Evolutionary conservation across 768 basidiomycete species (phyloP), one percentile per base, ranked within the genome.

Genomic region (Neoboletus magnificus): DNA sequence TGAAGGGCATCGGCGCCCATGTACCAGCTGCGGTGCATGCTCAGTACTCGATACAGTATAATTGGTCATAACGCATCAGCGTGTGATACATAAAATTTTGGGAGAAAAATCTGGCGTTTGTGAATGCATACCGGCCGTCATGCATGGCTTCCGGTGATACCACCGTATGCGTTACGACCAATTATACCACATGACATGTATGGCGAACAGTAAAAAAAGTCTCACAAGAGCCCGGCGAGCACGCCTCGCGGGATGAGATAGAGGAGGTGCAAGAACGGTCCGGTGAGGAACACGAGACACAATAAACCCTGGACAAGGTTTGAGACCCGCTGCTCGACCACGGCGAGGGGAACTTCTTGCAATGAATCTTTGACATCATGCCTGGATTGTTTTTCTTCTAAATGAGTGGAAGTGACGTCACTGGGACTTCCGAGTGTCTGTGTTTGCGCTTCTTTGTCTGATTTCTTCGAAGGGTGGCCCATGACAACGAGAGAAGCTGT

Each of bases 321-420:
- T 9, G 92, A 95, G 12, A 92, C 84, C n/a, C 94, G 80, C 71
- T 97, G 94, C 67, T 98, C 94, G 5, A 97, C 89, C 1, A 97
- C 89, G 0, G 82, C 81, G 9, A 90, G 60, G 2, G 88, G 86
- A 0, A 83, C 76, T 64, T 87, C 85, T 42, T 63, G 72, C 32
- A 7, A 37, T 1, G 61, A 20, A 54, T 29, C n/a, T n/a, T n/a
- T 10, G 5, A 15, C 30, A 58, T 18, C 64, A 4, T 22, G 32
- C 40, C 58, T 63, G 15, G 47, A 60, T 25, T 48, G 64, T 10
- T 69, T 67, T 42, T 72, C 69, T 16, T 62, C 59, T 37, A 63
- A 70, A 43, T 22, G 55, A 8, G 52, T 43, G 37, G 20, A 11
- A 4, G 11, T 10, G 11, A 18, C 22, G 6, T 53, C 20, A 27